A percentile compares a stretch with the other conserved stretches of the same genome.
Evolutionary conservation across 2,329 filamentous ascomycete genomes (phyloP).

Genomic region (Cordyceps militaris): DNA sequence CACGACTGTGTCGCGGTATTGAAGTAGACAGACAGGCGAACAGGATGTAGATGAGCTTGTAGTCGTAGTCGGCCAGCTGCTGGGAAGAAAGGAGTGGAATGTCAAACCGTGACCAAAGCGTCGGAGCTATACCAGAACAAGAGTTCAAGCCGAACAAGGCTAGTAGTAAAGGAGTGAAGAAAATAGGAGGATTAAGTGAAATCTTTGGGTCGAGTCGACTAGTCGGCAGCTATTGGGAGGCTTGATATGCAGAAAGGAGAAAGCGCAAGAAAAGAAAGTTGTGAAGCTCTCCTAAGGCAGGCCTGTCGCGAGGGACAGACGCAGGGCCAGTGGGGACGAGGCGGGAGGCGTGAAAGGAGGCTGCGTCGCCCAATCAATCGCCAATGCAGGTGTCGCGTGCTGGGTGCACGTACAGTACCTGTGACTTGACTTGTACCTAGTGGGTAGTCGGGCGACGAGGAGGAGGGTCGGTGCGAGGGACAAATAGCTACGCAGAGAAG

Average conservation of each 20-base stretch:
- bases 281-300: conserved; percentile 6
- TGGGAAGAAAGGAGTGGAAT: conserved; percentile 3
- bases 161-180: background rate
- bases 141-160: background rate
- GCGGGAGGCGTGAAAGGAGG: background rate
- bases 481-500: no score
- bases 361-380: background rate
- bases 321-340: background rate
- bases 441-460: no score
- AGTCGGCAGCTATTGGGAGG: background rate
- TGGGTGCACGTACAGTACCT: background rate
- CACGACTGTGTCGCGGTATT: background rate
- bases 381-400: conserved; percentile 4
- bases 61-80: background rate
- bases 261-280: background rate
- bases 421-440: no score
- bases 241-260: background rate
- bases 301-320: background rate
- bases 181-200: background rate
- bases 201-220: background rate
- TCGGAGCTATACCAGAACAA: background rate
- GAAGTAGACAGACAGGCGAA: background rate
- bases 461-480: no score
- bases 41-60: background rate
- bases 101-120: background rate